Evolutionary conservation across 148 eudicot genomes (phyloP).

Genomic region (Arbutus unedo): DNA sequence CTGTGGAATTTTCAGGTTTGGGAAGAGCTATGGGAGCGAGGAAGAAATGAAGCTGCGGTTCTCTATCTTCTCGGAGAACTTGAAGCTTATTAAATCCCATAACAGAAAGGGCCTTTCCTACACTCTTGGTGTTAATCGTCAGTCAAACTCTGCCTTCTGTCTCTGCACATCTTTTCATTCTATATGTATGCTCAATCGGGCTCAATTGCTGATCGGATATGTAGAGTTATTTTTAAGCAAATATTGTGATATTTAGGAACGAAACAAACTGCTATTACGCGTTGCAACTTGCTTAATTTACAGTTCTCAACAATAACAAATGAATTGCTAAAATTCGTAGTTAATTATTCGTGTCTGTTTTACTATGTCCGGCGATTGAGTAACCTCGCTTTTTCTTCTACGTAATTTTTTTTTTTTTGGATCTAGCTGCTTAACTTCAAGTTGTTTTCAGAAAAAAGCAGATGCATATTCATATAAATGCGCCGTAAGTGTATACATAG

Average conservation of each 20-base stretch:
- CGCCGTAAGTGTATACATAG: background rate
- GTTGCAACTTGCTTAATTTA: background rate
- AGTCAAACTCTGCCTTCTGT: conserved; percentile 13
- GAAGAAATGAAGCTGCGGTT: conserved; percentile 68
- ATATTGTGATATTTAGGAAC: too few relatives aligned
- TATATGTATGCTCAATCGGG: background rate
- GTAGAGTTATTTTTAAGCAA: too few relatives aligned
- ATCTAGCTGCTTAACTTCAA: background rate
- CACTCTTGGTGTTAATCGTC: conserved; percentile 79
- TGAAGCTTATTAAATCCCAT: conserved; percentile 66
- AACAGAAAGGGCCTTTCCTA: conserved; percentile 63
- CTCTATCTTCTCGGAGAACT: conserved; percentile 56
- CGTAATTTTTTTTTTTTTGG: background rate
- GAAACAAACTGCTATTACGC: background rate
- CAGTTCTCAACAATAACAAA: background rate
- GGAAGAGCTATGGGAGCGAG: conserved; percentile 68
- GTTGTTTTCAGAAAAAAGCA: background rate
- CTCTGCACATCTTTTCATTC: background rate
- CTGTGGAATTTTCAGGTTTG: conserved; percentile 45
- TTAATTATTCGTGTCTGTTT: background rate
- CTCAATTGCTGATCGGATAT: too few relatives aligned
- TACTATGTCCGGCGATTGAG: background rate
- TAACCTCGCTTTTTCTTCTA: background rate
- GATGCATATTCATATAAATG: background rate
- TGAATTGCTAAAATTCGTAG: background rate